A percentile compares a stretch with the other conserved stretches of the same genome.
Evolutionary conservation across 2,329 filamentous ascomycete species (phyloP).

Genomic region (Cytospora chrysosperma): DNA sequence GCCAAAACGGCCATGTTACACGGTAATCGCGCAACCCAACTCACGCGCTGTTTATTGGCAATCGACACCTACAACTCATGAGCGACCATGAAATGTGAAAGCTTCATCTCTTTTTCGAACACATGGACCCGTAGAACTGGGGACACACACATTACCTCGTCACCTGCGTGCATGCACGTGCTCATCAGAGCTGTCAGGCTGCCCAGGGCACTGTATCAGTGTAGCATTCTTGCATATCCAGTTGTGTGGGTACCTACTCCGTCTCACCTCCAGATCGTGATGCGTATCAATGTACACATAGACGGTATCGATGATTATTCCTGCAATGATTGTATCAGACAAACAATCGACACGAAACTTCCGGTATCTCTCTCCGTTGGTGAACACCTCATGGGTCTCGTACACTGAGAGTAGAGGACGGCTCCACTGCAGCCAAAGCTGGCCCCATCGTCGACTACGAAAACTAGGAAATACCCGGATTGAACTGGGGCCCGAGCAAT

Average conservation of each 20-base stretch:
- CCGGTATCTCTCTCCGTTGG: background rate
- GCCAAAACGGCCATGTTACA: background rate
- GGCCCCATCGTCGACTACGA: background rate
- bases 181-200: background rate
- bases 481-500: conserved; percentile 12
- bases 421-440: conserved; percentile 7
- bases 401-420: background rate
- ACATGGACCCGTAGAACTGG: background rate
- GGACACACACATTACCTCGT: background rate
- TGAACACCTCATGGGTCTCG: background rate
- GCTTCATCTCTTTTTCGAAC: background rate
- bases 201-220: background rate
- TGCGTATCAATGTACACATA: too few species aligned
- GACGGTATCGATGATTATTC: background rate
- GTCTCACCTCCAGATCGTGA: background rate
- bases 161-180: too few species aligned
- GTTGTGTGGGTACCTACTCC: background rate
- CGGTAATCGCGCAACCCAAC: conserved; percentile 8
- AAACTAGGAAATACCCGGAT: conserved; percentile 9
- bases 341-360: background rate
- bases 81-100: background rate
- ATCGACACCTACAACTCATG: background rate
- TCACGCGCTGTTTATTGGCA: conserved; percentile 9
- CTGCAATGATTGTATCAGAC: background rate
- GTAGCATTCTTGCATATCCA: too few species aligned